Evolutionary conservation across 1,284 basidiomycete genomes (phyloP), one percentile per base, ranked within the genome.

Genomic region (Somion occarium): DNA sequence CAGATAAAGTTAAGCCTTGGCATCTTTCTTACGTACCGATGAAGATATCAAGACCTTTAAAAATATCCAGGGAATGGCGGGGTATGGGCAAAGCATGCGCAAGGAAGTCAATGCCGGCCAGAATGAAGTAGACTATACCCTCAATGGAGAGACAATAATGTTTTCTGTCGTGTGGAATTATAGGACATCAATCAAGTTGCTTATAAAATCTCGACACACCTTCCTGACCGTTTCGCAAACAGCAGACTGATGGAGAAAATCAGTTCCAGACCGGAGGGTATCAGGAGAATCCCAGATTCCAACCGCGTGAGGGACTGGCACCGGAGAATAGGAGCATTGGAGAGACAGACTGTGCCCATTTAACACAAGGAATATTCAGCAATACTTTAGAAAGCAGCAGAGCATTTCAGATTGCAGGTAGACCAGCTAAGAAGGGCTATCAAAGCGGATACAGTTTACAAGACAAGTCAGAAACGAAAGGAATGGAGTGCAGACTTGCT

Each of bases 241-340:
- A 83, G 56, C 51, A 89, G 68, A 39, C 73, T 69, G 48, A 79
- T 64, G 30, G 80, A 73, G 55, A 83, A 78, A 25, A 88, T 57
- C 53, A 80, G 63, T 66, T 89, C 85, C 48, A 88, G 61, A 24
- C 68, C 78, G 15, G 82, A 73, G 19, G 85, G 85, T 53, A 88
- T 73, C 54, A 88, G 66, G 48, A 89, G 68, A 41, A 76, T 58
- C 27, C 69, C 67, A 52, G 71, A 73, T 66, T 88, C 68, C 30
- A 72, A 56, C 47, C 57, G 62, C 49, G 74, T 72, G 55, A 85
- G 73, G 41, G 75, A 72, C 55, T 78, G 66, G 63, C 88, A 91
- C 56, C 88, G 87, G 56, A 91, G 75, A 56, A 80, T 85, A 38
- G 83, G 69, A 52, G 83, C 78, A 41, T 79, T 70, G 37, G 88